phyloP scores from a whole-genome alignment of 495 filamentous ascomycete species.

The Chaetomium tenue region DNA sequence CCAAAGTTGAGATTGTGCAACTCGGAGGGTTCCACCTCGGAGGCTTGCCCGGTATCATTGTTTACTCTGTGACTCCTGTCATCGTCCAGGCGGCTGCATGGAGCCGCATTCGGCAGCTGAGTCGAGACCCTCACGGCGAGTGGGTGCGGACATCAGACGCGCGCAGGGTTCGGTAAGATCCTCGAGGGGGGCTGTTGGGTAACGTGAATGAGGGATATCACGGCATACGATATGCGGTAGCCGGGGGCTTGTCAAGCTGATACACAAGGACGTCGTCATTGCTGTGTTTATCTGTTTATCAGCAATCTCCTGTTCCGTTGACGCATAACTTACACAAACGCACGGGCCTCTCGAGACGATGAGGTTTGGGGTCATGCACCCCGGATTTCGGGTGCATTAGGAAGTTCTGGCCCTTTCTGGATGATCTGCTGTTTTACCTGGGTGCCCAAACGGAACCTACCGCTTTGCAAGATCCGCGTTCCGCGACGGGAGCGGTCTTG shows the following conservation, averaged over 20 bases:
- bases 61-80: no score
- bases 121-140: no score
- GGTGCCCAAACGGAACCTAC: background rate
- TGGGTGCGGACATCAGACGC: background rate
- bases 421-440: conserved; percentile 5
- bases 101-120: no score
- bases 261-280: background rate
- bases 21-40: no score
- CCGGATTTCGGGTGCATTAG: background rate
- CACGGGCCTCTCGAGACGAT: background rate
- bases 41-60: no score
- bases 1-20: no score
- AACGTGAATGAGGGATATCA: background rate
- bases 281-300: background rate
- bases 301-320: background rate
- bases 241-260: no score
- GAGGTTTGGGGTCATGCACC: background rate
- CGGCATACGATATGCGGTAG: background rate
- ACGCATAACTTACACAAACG: background rate
- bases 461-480: conserved; percentile 2
- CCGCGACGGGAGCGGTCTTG: background rate
- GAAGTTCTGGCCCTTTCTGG: background rate
- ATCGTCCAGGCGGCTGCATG: no score
- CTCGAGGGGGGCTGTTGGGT: background rate
- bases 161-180: background rate